phyloP scores from a whole-genome alignment of 2,329 filamentous ascomycete species.

The Erysiphe pulchra region DNA sequence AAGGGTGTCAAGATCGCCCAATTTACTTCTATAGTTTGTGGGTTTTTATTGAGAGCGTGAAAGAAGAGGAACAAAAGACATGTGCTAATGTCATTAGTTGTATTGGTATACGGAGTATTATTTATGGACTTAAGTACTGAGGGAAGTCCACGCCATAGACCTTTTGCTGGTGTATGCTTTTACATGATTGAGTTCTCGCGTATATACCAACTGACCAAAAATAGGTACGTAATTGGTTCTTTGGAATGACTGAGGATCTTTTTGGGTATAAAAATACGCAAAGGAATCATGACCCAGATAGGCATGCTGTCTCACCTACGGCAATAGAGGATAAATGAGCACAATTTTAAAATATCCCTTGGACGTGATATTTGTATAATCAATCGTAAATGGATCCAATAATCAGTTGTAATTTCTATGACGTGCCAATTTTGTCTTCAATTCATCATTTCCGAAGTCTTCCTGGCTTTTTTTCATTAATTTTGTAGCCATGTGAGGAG shows the following conservation, averaged over 20 bases:
- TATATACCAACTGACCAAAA: conserved; percentile 3
- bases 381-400: too few relatives aligned
- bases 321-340: not conserved
- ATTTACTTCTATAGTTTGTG: conserved; percentile 12
- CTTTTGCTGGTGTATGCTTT: conserved; percentile 25
- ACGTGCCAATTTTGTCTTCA: too few relatives aligned
- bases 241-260: conserved; percentile 14
- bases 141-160: conserved; percentile 14
- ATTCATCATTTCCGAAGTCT: too few relatives aligned
- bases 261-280: conserved; percentile 10
- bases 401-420: too few relatives aligned
- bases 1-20: conserved; percentile 40
- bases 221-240: conserved; percentile 18
- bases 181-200: not conserved
- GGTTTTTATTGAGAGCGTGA: conserved; percentile 1
- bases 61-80: not conserved
- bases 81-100: conserved; percentile 16
- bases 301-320: not conserved
- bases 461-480: too few relatives aligned
- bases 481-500: too few relatives aligned
- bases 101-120: conserved; percentile 28
- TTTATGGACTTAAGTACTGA: conserved; percentile 31
- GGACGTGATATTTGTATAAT: too few relatives aligned
- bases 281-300: conserved; percentile 1
- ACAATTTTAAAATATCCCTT: too few relatives aligned